These are phyloP conservation scores for Sporothrix protearum DNA, from an alignment of 2,329 filamentous ascomycete species.

Conservation along the genomic window DNA sequence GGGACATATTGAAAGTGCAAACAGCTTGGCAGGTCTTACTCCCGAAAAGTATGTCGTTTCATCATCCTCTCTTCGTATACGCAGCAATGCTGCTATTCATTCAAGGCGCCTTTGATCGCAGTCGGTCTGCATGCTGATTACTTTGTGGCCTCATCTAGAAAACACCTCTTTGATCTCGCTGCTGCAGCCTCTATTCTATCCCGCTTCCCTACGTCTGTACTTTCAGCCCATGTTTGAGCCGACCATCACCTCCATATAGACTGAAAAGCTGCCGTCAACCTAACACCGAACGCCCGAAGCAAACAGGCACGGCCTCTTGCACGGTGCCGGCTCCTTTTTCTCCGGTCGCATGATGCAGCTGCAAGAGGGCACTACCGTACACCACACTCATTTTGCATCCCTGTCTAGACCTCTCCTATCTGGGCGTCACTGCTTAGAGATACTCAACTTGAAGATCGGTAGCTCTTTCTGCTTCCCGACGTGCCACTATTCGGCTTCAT, in stretches of 20 bases:
- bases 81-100: constrained; percentile 10
- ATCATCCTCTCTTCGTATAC: background rate
- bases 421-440: background rate
- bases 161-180: background rate
- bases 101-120: background rate
- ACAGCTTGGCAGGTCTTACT: background rate
- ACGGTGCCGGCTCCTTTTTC: background rate
- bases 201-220: constrained; percentile 17
- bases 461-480: background rate
- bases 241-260: background rate
- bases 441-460: background rate
- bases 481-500: constrained; percentile 4
- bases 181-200: constrained; percentile 1
- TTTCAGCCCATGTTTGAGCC: background rate
- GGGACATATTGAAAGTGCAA: background rate
- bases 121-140: background rate
- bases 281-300: constrained; percentile 6
- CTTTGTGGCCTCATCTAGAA: background rate
- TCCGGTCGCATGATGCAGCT: background rate
- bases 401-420: background rate
- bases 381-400: background rate
- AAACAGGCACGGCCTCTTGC: background rate
- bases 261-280: background rate
- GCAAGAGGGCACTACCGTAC: background rate
- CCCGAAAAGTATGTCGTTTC: background rate